Conservation (phyloP, 257 asterid species). For the Plantago elongata region DNA sequence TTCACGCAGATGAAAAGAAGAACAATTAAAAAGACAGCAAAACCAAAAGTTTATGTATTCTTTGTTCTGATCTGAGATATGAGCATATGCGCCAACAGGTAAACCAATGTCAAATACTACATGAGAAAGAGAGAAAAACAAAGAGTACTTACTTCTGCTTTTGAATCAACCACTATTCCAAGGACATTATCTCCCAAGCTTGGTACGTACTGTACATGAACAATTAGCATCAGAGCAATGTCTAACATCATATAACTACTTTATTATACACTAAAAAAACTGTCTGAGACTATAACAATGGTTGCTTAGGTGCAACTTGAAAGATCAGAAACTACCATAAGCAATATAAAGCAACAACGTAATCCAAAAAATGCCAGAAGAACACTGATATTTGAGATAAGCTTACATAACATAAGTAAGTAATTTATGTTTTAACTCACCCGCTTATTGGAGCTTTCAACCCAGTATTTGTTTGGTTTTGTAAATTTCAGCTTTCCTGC, state of each 20-base stretch:
- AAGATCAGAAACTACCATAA: too few relatives aligned
- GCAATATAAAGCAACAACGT: not conserved
- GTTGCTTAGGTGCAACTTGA: not conserved
- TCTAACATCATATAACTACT: not conserved
- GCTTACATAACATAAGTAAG: conserved; percentile 1
- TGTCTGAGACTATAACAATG: not conserved
- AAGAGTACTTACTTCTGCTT: conserved; percentile 73
- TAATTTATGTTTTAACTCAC: conserved; percentile 40
- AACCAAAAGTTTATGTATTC: too few relatives aligned
- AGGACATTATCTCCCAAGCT: conserved; percentile 78
- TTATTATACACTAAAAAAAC: not conserved
- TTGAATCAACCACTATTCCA: conserved; percentile 81
- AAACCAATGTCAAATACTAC: too few relatives aligned
- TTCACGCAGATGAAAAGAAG: too few relatives aligned
- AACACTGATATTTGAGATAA: not conserved
- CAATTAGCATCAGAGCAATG: conserved; percentile 3
- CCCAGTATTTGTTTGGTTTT: conserved; percentile 87
- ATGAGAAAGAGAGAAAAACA: not conserved
- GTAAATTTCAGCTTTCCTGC: conserved; percentile 73
- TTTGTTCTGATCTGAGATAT: too few relatives aligned
- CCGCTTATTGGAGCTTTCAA: conserved; percentile 86
- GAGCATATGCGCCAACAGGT: too few relatives aligned
- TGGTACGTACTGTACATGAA: conserved; percentile 66
- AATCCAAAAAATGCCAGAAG: not conserved
- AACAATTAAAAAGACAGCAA: too few relatives aligned